Evolutionary conservation across 2,329 filamentous ascomycete species (phyloP), one percentile per base, ranked within the genome.

Genomic region (Botrytis sinoallii): DNA sequence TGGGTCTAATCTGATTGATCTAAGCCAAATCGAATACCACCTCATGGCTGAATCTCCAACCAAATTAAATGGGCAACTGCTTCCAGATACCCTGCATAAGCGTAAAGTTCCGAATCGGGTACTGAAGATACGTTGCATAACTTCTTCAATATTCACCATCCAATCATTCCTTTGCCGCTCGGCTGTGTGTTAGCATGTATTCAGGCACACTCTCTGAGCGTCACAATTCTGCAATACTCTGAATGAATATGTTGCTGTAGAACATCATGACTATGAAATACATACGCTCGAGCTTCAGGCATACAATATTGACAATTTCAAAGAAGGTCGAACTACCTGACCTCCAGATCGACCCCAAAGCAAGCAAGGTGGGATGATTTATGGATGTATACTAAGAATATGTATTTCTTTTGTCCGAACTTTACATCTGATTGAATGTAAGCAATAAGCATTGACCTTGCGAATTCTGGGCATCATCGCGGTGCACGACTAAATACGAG

Each of bases 401-500:
- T 32, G n/a, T 32, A 22, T 65, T 65, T 29, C 32, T 55, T 52
- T 40, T 52, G 44, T 38, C 32, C 64, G 44, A 52, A 67, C 29
- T 52, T 67, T 52, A 52, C 65, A 22, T 64, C 57, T 64, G 40
- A n/a, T 38, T 35, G 57, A 71, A 60, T 40, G 32, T 60, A 48
- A 63, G 69, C 69, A 64, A 48, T 71, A 57, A 71, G 60, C 70
- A 65, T 64, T 71, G 44, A 71, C 59, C 60, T 63, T 71, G 38
- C 44, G 32, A 18, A 29, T 70, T 44, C 67, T 70, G 67, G 29
- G n/a, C 18, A 70, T 60, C 38, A 60, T 71, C 70, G 42, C 32
- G n/a, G 52, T 52, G n/a, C 44, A 52, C 57, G 46, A 71, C 70
- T 57, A 52, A 46, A 67, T 71, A 71, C 70, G 46, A 67, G 60